These are phyloP conservation scores for Leersia perrieri DNA, from an alignment of 176 grass and related monocot genomes.

Conservation along the genomic window DNA sequence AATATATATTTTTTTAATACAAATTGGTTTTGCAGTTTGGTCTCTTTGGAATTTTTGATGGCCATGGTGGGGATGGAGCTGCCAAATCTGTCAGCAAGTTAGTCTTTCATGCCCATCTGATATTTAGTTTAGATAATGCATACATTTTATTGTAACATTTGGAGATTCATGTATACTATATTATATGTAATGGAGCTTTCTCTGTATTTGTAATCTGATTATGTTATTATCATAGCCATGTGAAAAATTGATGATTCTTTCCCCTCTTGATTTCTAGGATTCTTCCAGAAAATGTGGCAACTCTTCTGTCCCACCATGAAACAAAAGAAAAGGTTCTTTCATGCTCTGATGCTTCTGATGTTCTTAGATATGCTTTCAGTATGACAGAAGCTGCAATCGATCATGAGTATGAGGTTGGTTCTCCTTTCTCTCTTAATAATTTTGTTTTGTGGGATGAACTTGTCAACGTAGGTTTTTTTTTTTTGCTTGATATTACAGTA, in stretches of 20 bases:
- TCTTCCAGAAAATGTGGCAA: slow-evolving; percentile 68
- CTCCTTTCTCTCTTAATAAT: slow-evolving; percentile 20
- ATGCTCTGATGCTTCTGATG: slow-evolving; percentile 75
- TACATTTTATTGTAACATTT: background rate
- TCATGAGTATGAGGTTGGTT: slow-evolving; percentile 92
- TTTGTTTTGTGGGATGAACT: background rate
- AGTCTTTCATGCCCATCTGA: slow-evolving; percentile 37
- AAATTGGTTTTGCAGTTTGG: slow-evolving; percentile 65
- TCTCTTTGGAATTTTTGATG: slow-evolving; percentile 78
- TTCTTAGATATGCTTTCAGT: slow-evolving; percentile 73
- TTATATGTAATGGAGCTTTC: background rate
- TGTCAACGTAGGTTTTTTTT: slow-evolving; percentile 7
- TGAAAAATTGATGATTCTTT: slow-evolving; percentile 24
- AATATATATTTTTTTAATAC: slow-evolving; percentile 11
- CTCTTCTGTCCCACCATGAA: slow-evolving; percentile 54
- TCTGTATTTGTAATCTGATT: background rate
- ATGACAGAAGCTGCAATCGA: slow-evolving; percentile 72
- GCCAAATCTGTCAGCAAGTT: slow-evolving; percentile 70
- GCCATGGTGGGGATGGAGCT: slow-evolving; percentile 82
- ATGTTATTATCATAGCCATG: background rate
- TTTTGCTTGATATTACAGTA: background rate
- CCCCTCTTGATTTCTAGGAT: slow-evolving; percentile 52
- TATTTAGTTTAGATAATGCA: slow-evolving; percentile 1
- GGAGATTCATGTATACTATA: slow-evolving; percentile 2
- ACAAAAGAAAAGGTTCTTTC: slow-evolving; percentile 64